Evolutionary conservation across 148 eudicot genomes (phyloP), one percentile per base, ranked within the genome.

Genomic region (Amaranthus palmeri): DNA sequence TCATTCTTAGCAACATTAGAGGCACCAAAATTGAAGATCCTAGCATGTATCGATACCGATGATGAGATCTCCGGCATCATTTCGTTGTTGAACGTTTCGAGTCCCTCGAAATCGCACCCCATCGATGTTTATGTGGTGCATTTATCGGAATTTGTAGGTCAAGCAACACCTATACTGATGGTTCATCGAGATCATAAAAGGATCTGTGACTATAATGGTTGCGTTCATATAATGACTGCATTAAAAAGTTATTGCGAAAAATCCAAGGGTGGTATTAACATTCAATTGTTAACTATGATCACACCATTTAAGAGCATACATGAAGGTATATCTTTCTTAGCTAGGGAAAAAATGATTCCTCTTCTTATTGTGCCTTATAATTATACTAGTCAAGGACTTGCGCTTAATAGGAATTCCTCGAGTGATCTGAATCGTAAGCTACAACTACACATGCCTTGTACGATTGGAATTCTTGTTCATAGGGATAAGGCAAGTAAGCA

Each of bases 321-420:
- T 54, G 79, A 81, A 25, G 69, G 64, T 3, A 67, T 81, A 6
- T 59, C 73, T 17, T 64, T 60, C 4, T 10, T 81, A 0, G 73
- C 76, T 10, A 53, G 54, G 4, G 74, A 81, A 0, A 81, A 67
- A 44, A 13, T 48, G 51, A 66, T 67, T 11, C 78, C 84, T 36
- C 79, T 81, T 1, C 25, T 81, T 11, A 74, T 81, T 13, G 72
- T 81, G 56, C 84, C 84, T 3, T 74, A 59, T 70, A 59, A 44
- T 3, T 77, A 71, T 14, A 72, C 57, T 49, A 78, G 56, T 47
- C 54, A 47, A 10, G 14, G 25, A 25, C 36, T 25, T 8, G 13
- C 65, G 13, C 9, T 41, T 13, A 60, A 46, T 5, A 17, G 25
- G 13, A 18, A 6, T 1, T n/a, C 15, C 44, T 65, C 73, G 3